These are phyloP conservation scores for Diaporthe humulicola DNA, from an alignment of 2,329 filamentous ascomycete genomes.

Conservation along the genomic window DNA sequence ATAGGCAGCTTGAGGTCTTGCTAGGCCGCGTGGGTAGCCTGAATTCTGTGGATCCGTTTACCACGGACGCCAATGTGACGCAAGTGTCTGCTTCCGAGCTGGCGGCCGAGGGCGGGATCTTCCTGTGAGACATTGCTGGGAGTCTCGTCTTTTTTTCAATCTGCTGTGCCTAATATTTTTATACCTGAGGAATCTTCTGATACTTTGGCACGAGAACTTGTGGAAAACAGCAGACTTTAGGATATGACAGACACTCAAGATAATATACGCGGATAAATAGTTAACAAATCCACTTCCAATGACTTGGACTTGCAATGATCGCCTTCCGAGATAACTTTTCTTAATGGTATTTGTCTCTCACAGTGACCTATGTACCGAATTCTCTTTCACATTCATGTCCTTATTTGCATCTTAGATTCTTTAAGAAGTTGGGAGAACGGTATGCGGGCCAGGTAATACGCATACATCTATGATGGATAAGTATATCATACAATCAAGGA, in stretches of 20 bases:
- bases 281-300: not conserved
- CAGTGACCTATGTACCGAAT: too few species aligned
- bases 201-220: not conserved
- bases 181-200: not conserved
- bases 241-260: not conserved
- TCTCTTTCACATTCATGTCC: too few species aligned
- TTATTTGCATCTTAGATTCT: too few species aligned
- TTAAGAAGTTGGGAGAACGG: too few species aligned
- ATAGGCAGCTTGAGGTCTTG: slow-evolving; percentile 81
- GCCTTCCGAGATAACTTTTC: not conserved
- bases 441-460: too few species aligned
- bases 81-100: slow-evolving; percentile 42
- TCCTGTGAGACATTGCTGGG: not conserved
- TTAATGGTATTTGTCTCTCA: too few species aligned
- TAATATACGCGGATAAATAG: not conserved
- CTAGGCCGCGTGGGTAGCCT: slow-evolving; percentile 76
- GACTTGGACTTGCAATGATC: not conserved
- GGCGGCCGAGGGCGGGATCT: slow-evolving; percentile 24
- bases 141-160: not conserved
- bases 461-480: too few species aligned
- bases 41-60: slow-evolving; percentile 55
- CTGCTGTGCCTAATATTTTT: not conserved
- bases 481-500: too few species aligned
- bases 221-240: not conserved
- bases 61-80: slow-evolving; percentile 44